Conservation (phyloP, 2,329 filamentous ascomycete genomes). For the Elsinoe arachidis region DNA sequence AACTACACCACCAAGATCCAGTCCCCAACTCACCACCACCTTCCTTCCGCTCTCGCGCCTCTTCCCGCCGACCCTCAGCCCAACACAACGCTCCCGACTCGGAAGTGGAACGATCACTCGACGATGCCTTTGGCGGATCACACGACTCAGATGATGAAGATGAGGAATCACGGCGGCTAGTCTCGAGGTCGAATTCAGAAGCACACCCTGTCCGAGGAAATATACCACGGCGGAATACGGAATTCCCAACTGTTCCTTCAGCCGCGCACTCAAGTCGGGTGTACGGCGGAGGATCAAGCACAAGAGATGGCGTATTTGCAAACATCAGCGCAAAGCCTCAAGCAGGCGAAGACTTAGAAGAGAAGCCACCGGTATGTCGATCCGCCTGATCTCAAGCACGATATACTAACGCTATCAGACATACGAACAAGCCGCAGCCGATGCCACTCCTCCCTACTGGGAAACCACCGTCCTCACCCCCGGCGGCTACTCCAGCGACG, state of each 20-base stretch:
- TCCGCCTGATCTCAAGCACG: background rate
- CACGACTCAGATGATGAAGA: conserved; percentile 59
- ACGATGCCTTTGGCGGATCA: conserved; percentile 73
- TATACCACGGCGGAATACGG: conserved; percentile 43
- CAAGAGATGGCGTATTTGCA: conserved; percentile 90
- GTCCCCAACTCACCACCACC: conserved; percentile 50
- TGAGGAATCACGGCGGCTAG: conserved; percentile 67
- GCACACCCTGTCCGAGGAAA: conserved; percentile 23
- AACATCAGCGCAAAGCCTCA: conserved; percentile 90
- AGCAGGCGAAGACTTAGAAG: conserved; percentile 70
- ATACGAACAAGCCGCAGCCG: conserved; percentile 95
- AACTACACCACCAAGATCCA: conserved; percentile 22
- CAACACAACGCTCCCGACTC: conserved; percentile 42
- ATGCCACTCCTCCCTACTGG: conserved; percentile 96
- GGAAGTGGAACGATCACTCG: conserved; percentile 69
- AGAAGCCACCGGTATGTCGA: conserved; percentile 76
- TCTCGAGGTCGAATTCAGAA: conserved; percentile 21
- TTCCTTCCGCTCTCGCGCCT: conserved; percentile 79
- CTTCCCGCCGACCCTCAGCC: conserved; percentile 53
- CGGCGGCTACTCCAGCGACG: conserved; percentile 78
- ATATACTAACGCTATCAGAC: conserved; percentile 51
- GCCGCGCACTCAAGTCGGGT: conserved; percentile 39
- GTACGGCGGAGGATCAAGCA: conserved; percentile 60
- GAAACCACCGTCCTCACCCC: conserved; percentile 96
- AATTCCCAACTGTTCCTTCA: conserved; percentile 32